These are phyloP conservation scores for Sugiyamaella grinbergsii DNA, from an alignment of 1,139 yeast species.

Conservation along the genomic window DNA sequence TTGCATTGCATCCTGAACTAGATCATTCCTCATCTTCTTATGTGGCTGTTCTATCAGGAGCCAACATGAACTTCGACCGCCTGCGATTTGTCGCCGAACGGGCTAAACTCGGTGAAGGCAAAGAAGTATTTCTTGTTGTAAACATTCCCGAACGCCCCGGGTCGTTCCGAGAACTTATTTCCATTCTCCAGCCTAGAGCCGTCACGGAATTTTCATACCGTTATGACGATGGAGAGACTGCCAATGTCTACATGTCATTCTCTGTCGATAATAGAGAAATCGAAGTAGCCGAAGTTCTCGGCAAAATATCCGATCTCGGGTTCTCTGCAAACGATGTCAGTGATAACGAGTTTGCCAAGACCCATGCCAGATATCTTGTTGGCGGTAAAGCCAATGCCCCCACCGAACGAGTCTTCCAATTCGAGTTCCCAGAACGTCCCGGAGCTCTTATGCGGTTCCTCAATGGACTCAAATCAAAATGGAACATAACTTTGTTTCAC, in stretches of 20 bases:
- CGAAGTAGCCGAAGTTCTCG: slow-evolving; percentile 52
- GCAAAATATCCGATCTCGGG: slow-evolving; percentile 46
- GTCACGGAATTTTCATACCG: slow-evolving; percentile 95
- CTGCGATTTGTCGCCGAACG: slow-evolving; percentile 96
- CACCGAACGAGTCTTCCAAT: slow-evolving; percentile 75
- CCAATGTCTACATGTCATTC: slow-evolving; percentile 86
- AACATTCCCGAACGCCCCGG: slow-evolving; percentile 94
- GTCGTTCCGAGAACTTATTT: slow-evolving; percentile 74
- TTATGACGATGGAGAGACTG: slow-evolving; percentile 53
- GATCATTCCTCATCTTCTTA: slow-evolving; percentile 66
- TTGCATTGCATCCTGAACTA: slow-evolving; percentile 53
- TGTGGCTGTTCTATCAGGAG: slow-evolving; percentile 89
- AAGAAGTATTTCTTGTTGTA: slow-evolving; percentile 87
- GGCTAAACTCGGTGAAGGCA: slow-evolving; percentile 96
- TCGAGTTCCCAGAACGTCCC: slow-evolving; percentile 97
- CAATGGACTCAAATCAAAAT: slow-evolving; percentile 65
- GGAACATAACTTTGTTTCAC: slow-evolving; percentile 94
- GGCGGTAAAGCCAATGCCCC: slow-evolving; percentile 78
- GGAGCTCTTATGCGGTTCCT: slow-evolving; percentile 87
- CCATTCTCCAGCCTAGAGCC: slow-evolving; percentile 77
- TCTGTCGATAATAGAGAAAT: slow-evolving; percentile 71
- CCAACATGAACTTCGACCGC: slow-evolving; percentile 97
- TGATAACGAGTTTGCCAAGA: slow-evolving; percentile 89
- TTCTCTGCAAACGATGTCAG: slow-evolving; percentile 74
- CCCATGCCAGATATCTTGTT: slow-evolving; percentile 93